Base-by-base conservation (phyloP, 129 eudicot species). In the Flaveria brownii region DNA sequence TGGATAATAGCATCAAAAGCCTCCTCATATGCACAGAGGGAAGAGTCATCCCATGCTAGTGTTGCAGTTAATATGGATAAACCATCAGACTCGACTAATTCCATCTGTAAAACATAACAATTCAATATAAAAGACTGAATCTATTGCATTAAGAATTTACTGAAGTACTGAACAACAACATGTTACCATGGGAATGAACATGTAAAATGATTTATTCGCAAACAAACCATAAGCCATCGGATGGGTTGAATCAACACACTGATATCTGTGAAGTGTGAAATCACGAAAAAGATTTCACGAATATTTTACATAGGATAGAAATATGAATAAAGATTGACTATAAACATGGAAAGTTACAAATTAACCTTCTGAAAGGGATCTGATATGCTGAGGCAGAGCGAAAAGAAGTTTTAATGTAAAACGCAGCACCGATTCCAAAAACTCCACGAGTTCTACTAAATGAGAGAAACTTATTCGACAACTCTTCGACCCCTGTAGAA, bases 401-500 rank as follows among this genome's bases (percentile, higher is more conserved):
- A 74, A 59, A 83, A 26, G 72, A 45, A 41, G 79, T 77, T 75
- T 81, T 81, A 47, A 90, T 79, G 72, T 39, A 64, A 42, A 93
- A 57, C 4, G 93, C 98, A 36, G 92, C 87, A 61, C 98, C 98
- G 39, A 90, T 71, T 49, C 98, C 98, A 69, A 80, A 88, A 82
- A 88, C 78, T 26, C 97, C 99, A 57, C 88, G 84, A 9, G 81
- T 83, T 73, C 77, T 67, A 59, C 78, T 84, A 69, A 79, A 75
- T 17, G 82, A 68, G 51, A 79, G 81, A 50, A 83, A 56, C 73
- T 84, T 84, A 59, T 73, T 55, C 47, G 89, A 45, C 41, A 90
- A 73, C 23, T 83, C 82, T 25, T 94, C 90, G 72, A 51, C 72
- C 54, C 85, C 90, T 10, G 81, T 89, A 22, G 96, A 87, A 49